Evolutionary conservation across 2,329 filamentous ascomycete genomes (phyloP), one percentile per base, ranked within the genome.

Genomic region (Delphinella strobiligena): DNA sequence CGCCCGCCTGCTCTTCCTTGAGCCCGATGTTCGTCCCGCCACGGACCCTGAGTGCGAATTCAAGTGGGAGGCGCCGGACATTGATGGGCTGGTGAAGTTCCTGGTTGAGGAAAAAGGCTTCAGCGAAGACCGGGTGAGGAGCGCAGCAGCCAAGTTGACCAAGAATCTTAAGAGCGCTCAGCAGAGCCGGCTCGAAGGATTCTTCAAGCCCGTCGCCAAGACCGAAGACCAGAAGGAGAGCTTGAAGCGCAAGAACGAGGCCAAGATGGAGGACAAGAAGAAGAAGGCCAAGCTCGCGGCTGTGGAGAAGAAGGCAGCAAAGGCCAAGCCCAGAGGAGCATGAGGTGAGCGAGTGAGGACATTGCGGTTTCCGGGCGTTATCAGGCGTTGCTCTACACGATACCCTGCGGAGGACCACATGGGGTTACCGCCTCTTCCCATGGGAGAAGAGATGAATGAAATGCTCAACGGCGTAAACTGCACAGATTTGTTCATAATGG

Each of bases 91-190:
- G 0, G 75, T 98, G 47, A 75, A 91, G 51, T 98, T 85, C 61
- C 68, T 98, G 2, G 91, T 94, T 3, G 77, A 77, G 4, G 91
- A 96, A 56, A 98, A 98, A 66, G 91, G 88, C 1, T 98, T 98
- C 70, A 93, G 80, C 19, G 93, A 98, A 59, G 91, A 98, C 56
- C 75, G 91, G 14, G 91, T 98, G 7, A 76, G 88, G 29, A 76
- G 72, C 32, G 89, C 74, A 19, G 88, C 83, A 1, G 73, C 78
- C 2, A 76, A 85, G 41, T 65, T 98, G 42, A 75, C 83, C 58
- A 98, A 96, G 73, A 91, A 87, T 51, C 67, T 93, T 48, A 95
- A 94, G 72, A 82, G 74, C 36, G 81, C 81, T 19, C 91, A 96
- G 61, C 91, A 98, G 64, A 81, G 84, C 19, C 75, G 91, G 16